phyloP scores from a whole-genome alignment of 2,329 filamentous ascomycete species.

The Fusarium hainanense region DNA sequence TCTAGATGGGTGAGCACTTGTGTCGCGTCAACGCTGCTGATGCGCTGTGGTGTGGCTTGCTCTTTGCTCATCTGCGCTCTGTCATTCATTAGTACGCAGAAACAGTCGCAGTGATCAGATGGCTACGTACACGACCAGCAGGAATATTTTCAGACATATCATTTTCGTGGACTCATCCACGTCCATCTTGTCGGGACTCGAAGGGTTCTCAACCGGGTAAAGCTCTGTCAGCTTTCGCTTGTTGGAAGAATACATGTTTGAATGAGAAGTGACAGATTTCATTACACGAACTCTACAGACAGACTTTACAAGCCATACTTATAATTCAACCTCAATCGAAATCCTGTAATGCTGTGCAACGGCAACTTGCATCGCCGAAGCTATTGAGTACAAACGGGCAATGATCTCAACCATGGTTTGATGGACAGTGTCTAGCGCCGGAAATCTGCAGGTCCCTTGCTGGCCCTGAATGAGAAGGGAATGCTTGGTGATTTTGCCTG shows the following conservation, averaged over 20 bases:
- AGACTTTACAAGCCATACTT: neutral
- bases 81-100: neutral
- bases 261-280: neutral
- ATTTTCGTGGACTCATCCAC: neutral
- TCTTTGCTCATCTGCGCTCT: neutral
- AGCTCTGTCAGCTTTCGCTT: neutral
- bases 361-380: neutral
- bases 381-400: neutral
- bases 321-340: neutral
- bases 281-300: neutral
- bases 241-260: neutral
- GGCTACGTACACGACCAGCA: neutral
- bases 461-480: neutral
- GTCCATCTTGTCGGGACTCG: neutral
- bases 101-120: neutral
- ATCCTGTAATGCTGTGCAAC: neutral
- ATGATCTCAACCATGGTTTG: neutral
- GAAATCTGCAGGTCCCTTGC: neutral
- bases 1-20: neutral
- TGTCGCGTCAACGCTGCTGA: neutral
- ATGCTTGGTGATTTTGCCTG: neutral
- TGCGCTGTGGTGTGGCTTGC: neutral
- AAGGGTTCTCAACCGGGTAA: neutral
- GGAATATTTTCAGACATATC: neutral
- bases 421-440: neutral